phyloP scores from a whole-genome alignment of 2,329 filamentous ascomycete species.

The Trichoderma sp. region DNA sequence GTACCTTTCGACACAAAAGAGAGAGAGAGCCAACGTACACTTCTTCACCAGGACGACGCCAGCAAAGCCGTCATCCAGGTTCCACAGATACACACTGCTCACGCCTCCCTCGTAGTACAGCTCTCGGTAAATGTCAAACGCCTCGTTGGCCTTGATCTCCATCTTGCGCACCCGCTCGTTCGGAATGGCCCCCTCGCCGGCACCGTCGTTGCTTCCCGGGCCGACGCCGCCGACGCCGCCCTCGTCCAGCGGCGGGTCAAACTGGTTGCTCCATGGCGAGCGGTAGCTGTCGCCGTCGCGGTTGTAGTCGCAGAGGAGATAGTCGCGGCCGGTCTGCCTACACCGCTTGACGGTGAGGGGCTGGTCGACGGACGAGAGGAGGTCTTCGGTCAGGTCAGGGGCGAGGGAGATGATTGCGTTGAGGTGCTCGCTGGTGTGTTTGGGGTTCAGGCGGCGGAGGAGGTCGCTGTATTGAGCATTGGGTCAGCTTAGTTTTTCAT shows the following conservation, averaged over 20 bases:
- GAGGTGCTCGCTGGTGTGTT: slow-evolving; percentile 86
- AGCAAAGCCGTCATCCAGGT: slow-evolving; percentile 95
- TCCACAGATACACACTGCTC: slow-evolving; percentile 97
- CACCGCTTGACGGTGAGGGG: slow-evolving; percentile 86
- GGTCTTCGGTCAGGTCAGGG: slow-evolving; percentile 92
- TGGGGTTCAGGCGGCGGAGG: slow-evolving; percentile 94
- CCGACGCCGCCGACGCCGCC: slow-evolving; percentile 59
- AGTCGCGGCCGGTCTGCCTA: slow-evolving; percentile 87
- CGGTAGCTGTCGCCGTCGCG: slow-evolving; percentile 97
- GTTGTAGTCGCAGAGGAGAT: slow-evolving; percentile 99
- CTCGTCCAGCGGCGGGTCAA: slow-evolving; percentile 83
- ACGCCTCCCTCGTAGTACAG: slow-evolving; percentile 97
- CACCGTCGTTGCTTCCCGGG: slow-evolving; percentile 60
- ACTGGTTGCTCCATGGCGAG: slow-evolving; percentile 98
- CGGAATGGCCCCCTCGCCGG: slow-evolving; percentile 80
- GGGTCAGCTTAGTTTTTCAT: not conserved
- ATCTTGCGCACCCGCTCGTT: slow-evolving; percentile 90
- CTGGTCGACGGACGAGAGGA: slow-evolving; percentile 96
- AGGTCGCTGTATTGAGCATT: slow-evolving; percentile 71
- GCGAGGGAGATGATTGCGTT: slow-evolving; percentile 85
- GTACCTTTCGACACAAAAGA: not conserved
- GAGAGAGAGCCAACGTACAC: slow-evolving; percentile 56
- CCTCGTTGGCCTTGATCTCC: slow-evolving; percentile 92
- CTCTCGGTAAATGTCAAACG: slow-evolving; percentile 95
- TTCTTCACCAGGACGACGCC: slow-evolving; percentile 97